Base-by-base conservation (phyloP, 2,329 filamentous ascomycete species). In the Nectriaceae sp. region DNA sequence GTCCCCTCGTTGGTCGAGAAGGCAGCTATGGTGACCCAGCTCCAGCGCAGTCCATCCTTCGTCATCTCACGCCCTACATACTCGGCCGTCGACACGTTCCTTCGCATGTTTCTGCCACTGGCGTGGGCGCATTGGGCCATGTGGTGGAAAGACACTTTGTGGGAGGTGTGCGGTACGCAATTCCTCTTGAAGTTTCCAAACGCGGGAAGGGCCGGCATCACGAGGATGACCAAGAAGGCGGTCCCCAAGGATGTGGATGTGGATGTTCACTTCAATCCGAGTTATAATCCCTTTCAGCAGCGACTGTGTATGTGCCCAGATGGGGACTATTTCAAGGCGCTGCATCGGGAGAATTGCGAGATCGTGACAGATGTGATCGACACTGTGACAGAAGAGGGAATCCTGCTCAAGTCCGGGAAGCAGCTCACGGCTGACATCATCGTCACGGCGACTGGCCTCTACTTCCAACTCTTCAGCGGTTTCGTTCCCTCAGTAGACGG, bases 11-110 rank as follows among this genome's bases (percentile, higher is more conserved):
- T 95, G 39, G 82, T 84, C 1, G 71, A 87, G 37, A 80, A 78
- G 33, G 88, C 87, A 4, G 70, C 70, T 4, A 78, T 80, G 13
- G 83, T 91, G 21, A 93, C 88, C 2, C 90, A 93, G 82, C 77
- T 95, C 3, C 90, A 95, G 70, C 83, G 90, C 47, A 90, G 84
- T 39, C 90, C 90, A 0, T 80, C 78, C 1, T 92, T 89, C 60
- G 77, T 92, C 46, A 57, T 87, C 38, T 72, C 79, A n/a, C 57
- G 83, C 2, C 70, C 77, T 0, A 73, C 76, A 20, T 61, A 62
- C 6, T 73, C 73, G 37, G 47, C 52, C 2, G 40, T 72, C 2
- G 66, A 73, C 29, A 63, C 56, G 5, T 57, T 71, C 2, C 52
- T 80, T 3, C 72, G 70, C 10, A 64, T 63, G 3, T 59, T 74